Base-by-base conservation (phyloP, 805 yeast species). In the Komagataella populi region DNA sequence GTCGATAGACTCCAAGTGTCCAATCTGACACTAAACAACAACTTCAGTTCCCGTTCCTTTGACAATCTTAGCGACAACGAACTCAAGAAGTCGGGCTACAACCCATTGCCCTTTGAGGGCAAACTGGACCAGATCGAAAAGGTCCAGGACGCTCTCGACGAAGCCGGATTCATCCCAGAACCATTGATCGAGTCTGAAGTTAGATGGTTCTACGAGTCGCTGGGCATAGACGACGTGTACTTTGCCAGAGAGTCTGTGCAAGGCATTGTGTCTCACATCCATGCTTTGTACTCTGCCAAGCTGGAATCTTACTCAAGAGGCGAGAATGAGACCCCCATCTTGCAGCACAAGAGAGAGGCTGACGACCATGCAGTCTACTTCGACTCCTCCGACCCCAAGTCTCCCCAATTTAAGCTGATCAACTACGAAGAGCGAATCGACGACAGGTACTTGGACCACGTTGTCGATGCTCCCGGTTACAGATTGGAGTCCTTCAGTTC, bases 201-300 rank as follows among this genome's bases (percentile, higher is more conserved):
- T 6, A 77, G 74, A 54, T 89, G 96, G 95, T 90, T 91, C 65
- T 93, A 93, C 70, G 80, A 84, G 53, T 69, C 78, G 45, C 74
- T 91, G 57, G 96, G 96, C 23, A 88, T 91, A 54, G 96, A 90
- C 63, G 96, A 89, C 62, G 83, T 87, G 30, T 91, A 86, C 67
- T 90, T 91, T 64, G 93, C 93, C 46, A 80, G 84, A 55, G 96
- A 91, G 63, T 71, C 86, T 4, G 84, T 90, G 12, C 80, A 76
- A 50, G 86, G 83, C 54, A 85, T 91, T 57, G 90, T 87, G 16
- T 77, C 83, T 51, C 89, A 90, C 62, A 87, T 91, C 59, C 85
- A 85, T 61, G 85, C 96, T 7, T 73, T 91, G 51, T 91, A 91
- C 68, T 87, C 96, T 39, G 90, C 97, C 52, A 93, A 93, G 65